Conservation (phyloP, 345 rosid species). For the Eucalyptus victrix region DNA sequence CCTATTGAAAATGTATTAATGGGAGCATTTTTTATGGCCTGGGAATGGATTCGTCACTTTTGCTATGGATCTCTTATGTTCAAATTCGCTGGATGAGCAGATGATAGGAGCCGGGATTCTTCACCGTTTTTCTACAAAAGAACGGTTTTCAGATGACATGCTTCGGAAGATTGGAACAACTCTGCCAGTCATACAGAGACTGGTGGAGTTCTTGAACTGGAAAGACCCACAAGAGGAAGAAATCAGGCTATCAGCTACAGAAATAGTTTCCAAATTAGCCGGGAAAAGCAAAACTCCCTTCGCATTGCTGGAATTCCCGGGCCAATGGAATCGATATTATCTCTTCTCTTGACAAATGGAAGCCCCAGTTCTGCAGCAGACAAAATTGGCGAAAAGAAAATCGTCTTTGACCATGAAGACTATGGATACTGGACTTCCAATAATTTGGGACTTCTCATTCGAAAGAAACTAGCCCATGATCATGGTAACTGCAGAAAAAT, state of each 20-base stretch:
- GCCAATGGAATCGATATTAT: slow-evolving; percentile 70
- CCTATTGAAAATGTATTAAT: slow-evolving; percentile 59
- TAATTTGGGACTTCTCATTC: slow-evolving; percentile 58
- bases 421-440: slow-evolving; percentile 52
- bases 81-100: slow-evolving; percentile 68
- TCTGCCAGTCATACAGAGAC: slow-evolving; percentile 40
- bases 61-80: slow-evolving; percentile 55
- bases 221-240: slow-evolving; percentile 72
- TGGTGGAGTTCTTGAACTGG: slow-evolving; percentile 81
- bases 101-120: slow-evolving; percentile 56
- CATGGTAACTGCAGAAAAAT: slow-evolving; percentile 72
- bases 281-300: slow-evolving; percentile 51
- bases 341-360: slow-evolving; percentile 42
- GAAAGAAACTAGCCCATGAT: slow-evolving; percentile 54
- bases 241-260: slow-evolving; percentile 58
- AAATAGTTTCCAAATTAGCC: slow-evolving; percentile 49
- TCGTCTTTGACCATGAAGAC: slow-evolving; percentile 18
- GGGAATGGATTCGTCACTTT: slow-evolving; percentile 65
- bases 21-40: slow-evolving; percentile 73
- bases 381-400: slow-evolving; percentile 38
- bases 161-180: slow-evolving; percentile 63
- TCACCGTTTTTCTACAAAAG: slow-evolving; percentile 20
- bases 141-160: slow-evolving; percentile 45
- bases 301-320: slow-evolving; percentile 63
- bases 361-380: slow-evolving; percentile 31